Evolutionary conservation across 805 yeast species (phyloP), one percentile per base, ranked within the genome.

Genomic region (Cephaloascus albidus): DNA sequence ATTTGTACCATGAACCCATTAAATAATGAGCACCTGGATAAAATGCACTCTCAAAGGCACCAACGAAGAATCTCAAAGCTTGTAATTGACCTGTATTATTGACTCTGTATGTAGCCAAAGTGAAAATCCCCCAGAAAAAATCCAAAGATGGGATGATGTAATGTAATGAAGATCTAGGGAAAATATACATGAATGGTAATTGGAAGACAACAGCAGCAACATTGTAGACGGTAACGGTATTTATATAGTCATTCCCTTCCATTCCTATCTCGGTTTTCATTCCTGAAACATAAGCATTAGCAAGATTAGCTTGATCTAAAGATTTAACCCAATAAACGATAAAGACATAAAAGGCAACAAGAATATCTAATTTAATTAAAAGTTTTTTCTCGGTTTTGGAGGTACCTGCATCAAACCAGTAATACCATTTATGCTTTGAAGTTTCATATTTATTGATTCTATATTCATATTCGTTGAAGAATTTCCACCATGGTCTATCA

Each of bases 211-310:
- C 70, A 41, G 72, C 65, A 36, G 85, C 88, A 32, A 76, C 71
- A 30, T 66, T 68, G 57, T 71, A 83, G 52, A 78, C 54, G 10
- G 72, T 76, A 45, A 76, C 80, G 4, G 79, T 70, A 45, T 78
- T 61, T 37, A 76, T 74, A 42, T 79, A 65, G 47, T 81, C 85
- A 49, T 79, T 76, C 10, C 84, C 85, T 39, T 64, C 49, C 71
- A 83, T 70, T 3, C 65, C 63, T 30, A 81, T 58, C 36, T 65
- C 78, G 46, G 71, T 77, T 42, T 69, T 57, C 74, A 82, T 66
- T 17, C 85, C 82, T 15, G 79, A 70, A 33, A 76, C 78, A 48
- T 79, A 81, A 1, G 87, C 87, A 49, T 80, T 78, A 43, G 69
- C 70, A 40, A 76, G 60, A 54, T 81, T 82, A 35, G 74, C 63